Evolutionary conservation across 371 early-diverging fungal genomes (phyloP).

Genomic region (Homolaphlyctis polyrhiza): DNA sequence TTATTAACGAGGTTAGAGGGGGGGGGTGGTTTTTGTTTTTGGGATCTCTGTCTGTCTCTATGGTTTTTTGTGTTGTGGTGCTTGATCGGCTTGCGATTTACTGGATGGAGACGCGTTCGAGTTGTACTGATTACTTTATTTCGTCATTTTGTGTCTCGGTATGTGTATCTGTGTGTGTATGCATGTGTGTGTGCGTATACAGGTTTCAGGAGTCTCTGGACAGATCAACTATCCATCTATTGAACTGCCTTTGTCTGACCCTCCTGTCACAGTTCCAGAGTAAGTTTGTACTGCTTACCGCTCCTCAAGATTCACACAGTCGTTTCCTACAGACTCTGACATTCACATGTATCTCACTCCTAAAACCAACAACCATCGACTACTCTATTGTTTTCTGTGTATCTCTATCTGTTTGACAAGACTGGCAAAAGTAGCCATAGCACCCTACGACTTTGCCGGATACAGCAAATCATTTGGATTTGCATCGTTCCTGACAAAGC

Average conservation of each 20-base stretch:
- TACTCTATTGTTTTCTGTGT: neutral
- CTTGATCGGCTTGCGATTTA: no score
- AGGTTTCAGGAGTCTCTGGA: slow-evolving; percentile 6
- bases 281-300: neutral
- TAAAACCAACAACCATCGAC: neutral
- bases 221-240: slow-evolving; percentile 7
- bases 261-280: slow-evolving; percentile 7
- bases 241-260: slow-evolving; percentile 12
- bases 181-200: neutral
- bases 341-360: neutral
- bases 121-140: no score
- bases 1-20: slow-evolving; percentile 35
- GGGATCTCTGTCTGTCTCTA: no score
- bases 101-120: no score
- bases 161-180: no score
- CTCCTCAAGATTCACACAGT: no score
- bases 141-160: no score
- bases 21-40: no score
- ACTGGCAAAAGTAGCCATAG: slow-evolving; percentile 13
- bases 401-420: slow-evolving; percentile 12
- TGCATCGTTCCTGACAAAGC: slow-evolving; percentile 42
- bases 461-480: slow-evolving; percentile 34
- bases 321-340: no score
- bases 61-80: no score
- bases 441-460: slow-evolving; percentile 26